Base-by-base conservation (phyloP, 495 filamentous ascomycete genomes). In the Hyaloscypha variabilis region DNA sequence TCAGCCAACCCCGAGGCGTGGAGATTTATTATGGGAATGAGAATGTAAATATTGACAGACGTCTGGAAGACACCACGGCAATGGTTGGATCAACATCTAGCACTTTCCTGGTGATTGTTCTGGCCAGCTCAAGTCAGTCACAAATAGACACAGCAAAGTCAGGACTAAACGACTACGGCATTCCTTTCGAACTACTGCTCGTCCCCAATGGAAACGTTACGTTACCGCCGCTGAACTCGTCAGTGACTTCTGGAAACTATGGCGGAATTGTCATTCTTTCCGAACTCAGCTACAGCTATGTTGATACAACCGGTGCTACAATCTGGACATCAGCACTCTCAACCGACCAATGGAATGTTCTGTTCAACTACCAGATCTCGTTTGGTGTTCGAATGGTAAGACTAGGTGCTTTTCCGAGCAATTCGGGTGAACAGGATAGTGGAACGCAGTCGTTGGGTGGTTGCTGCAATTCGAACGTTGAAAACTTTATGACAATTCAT, bases 351-450 rank as follows among this genome's bases (percentile, higher is more conserved):
- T 87, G 84, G 85, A 75, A 81, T 39, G 70, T 77, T 63, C 68
- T 88, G 1, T 87, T 83, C 68, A 76, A 78, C 29, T 88, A 88
- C 65, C 85, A 88, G 74, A 78, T 79, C 4, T 73, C 71, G 28
- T 88, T 84, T 63, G 79, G 82, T n/a, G 80, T 87, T 3, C 79
- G 86, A 24, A 85, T 88, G 83, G 85, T 88, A 30, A 82, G 85
- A 57, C 76, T 86, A 17, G 85, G 86, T 72, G 81, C 81, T 19
- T 87, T 78, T 58, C 86, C 86, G 1, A 77, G 78, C 25, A n/a
- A n/a, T n/a, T n/a, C n/a, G n/a, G n/a, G n/a, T n/a, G n/a, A n/a
- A n/a, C 74, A 79, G 14, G 77, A 81, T n/a, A 83, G 78, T 58
- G 85, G 86, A 42, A 75, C 76, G 52, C 68, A 63, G n/a, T 69